Base-by-base conservation (phyloP, 1,139 yeast species). In the Geotrichum europaeum region DNA sequence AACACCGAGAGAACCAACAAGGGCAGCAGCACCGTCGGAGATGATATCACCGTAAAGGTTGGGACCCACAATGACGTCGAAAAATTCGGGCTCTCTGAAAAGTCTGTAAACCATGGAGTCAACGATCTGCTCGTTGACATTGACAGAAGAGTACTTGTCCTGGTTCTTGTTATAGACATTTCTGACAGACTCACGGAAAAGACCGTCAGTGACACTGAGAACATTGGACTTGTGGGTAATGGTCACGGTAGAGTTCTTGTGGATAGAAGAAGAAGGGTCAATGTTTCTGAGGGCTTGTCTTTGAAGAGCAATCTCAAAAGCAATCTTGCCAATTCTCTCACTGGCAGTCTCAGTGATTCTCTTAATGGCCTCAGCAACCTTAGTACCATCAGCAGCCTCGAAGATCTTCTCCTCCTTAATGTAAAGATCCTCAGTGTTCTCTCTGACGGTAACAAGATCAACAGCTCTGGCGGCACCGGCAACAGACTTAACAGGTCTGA, bases 91-190 rank as follows among this genome's bases (percentile, higher is more conserved):
- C 76, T 94, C 97, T 77, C 97, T 86, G 85, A 94, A 94, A 92
- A 94, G 84, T 75, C 96, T 84, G 84, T 94, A 94, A 63, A 94
- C 99, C 99, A 95, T 94, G 30, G 98, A 91, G 79, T 94, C 99
- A 57, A 94, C 98, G 73, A 94, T 92, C 80, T 94, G 99, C 78
- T 94, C 99, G 73, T 89, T 89, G 76, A 90, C 82, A 53, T 79
- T 81, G 62, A 91, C 79, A 49, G 81, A 73, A 24, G 66, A 68
- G 73, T 81, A 89, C 68, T 78, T 76, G 61, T 79, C 84, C 61
- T 79, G 77, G 77, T 86, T 82, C 63, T 84, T 81, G 67, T 86
- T 87, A 77, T 87, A 91, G 56, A 89, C 86, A 63, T 82, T 81
- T 73, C 85, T 86, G 74, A 95, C 84, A 52, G 94, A 83, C 79